phyloP scores from a whole-genome alignment of 495 filamentous ascomycete genomes.

The Cladorrhinum samala region DNA sequence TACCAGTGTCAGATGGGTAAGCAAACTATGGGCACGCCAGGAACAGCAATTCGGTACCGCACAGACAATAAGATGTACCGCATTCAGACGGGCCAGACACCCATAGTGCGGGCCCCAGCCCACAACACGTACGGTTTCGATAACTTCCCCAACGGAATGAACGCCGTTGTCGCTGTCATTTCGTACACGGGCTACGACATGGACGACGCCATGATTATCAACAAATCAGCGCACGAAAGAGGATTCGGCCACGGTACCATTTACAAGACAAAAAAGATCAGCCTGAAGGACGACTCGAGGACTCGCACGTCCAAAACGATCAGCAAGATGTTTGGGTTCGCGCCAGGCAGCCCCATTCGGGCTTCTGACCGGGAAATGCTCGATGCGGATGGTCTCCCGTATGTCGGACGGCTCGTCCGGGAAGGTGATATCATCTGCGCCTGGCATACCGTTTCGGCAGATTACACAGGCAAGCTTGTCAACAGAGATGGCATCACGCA shows the following conservation, averaged over 20 bases:
- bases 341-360: constrained; percentile 59
- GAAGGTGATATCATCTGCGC: constrained; percentile 82
- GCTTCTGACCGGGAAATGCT: constrained; percentile 60
- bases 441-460: constrained; percentile 78
- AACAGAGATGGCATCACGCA: constrained; percentile 77
- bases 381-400: constrained; percentile 81
- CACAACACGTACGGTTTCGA: constrained; percentile 96
- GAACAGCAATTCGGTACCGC: constrained; percentile 74
- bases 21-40: constrained; percentile 97
- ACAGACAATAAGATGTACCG: constrained; percentile 97
- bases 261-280: constrained; percentile 91
- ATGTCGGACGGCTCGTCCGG: constrained; percentile 64
- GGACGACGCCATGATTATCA: constrained; percentile 99
- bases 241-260: constrained; percentile 96
- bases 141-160: constrained; percentile 97
- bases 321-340: constrained; percentile 78
- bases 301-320: constrained; percentile 50
- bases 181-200: constrained; percentile 99
- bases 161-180: constrained; percentile 94
- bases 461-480: constrained; percentile 65
- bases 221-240: constrained; percentile 94
- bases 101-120: constrained; percentile 82
- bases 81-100: constrained; percentile 92
- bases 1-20: constrained; percentile 99
- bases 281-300: constrained; percentile 65